These are phyloP conservation scores for Didymella sp. DNA, from an alignment of 2,329 filamentous ascomycete species.

Conservation along the genomic window DNA sequence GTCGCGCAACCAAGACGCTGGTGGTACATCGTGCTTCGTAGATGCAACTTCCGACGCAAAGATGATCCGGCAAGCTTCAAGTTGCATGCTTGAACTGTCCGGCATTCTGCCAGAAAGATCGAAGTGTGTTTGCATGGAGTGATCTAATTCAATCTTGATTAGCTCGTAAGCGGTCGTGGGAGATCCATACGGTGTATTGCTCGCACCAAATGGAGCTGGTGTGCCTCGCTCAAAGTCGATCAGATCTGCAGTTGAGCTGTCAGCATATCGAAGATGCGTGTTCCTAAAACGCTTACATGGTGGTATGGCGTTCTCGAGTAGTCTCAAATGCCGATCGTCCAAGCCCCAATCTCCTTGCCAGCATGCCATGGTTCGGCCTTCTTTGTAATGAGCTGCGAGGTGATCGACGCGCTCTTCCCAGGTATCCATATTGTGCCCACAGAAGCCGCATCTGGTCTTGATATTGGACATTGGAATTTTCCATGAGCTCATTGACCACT, in stretches of 20 bases:
- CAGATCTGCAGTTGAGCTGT: slow-evolving; percentile 24
- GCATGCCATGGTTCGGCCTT: slow-evolving; percentile 32
- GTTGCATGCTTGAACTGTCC: slow-evolving; percentile 31
- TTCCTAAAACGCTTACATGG: slow-evolving; percentile 22
- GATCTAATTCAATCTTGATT: slow-evolving; percentile 35
- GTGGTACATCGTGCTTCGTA: slow-evolving; percentile 4
- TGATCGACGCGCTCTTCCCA: slow-evolving; percentile 37
- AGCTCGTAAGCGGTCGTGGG: slow-evolving; percentile 38
- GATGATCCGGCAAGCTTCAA: slow-evolving; percentile 39
- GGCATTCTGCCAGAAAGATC: slow-evolving; percentile 30
- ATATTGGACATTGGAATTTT: slow-evolving; percentile 34
- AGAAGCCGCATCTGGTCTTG: slow-evolving; percentile 36
- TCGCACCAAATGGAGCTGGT: slow-evolving; percentile 32
- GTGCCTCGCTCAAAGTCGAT: slow-evolving; percentile 31
- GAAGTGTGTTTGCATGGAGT: slow-evolving; percentile 32
- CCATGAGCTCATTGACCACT: slow-evolving; percentile 47
- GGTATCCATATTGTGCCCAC: slow-evolving; percentile 25
- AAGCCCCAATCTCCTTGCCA: slow-evolving; percentile 41
- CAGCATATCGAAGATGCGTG: neutral
- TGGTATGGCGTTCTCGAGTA: slow-evolving; percentile 32
- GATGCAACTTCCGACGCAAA: slow-evolving; percentile 31
- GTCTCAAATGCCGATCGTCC: slow-evolving; percentile 19
- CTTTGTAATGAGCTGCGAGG: slow-evolving; percentile 38
- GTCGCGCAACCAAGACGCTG: slow-evolving; percentile 35
- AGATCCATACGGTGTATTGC: slow-evolving; percentile 29